A percentile compares a stretch with the other conserved stretches of the same genome.
phyloP scores from a whole-genome alignment of 805 yeast species.

The Starmerella davenportii region DNA sequence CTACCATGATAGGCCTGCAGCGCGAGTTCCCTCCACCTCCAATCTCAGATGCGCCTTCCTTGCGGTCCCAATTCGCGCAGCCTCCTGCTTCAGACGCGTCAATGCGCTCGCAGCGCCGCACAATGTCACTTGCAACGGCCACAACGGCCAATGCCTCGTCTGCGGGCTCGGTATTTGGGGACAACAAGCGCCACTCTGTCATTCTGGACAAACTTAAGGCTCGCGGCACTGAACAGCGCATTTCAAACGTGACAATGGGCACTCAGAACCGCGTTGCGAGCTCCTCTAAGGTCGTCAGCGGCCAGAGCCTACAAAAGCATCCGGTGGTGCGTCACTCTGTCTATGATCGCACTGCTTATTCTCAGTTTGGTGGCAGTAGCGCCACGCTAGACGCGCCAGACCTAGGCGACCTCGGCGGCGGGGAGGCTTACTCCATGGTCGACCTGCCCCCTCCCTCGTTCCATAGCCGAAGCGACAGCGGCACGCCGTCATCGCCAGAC shows the following conservation, averaged over 20 bases:
- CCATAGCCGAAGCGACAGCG: not conserved
- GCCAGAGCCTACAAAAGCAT: conserved; percentile 20
- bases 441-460: conserved; percentile 11
- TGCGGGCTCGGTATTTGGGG: not conserved
- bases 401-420: conserved; percentile 18
- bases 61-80: too few species aligned
- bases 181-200: conserved; percentile 10
- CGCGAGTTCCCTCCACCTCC: not conserved
- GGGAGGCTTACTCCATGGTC: conserved; percentile 7
- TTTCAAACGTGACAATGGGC: conserved; percentile 19
- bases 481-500: not conserved
- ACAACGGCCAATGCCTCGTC: not conserved
- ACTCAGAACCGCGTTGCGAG: conserved; percentile 20
- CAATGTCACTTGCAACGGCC: too few species aligned
- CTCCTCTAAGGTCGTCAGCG: conserved; percentile 21
- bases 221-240: conserved; percentile 7
- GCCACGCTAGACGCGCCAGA: conserved; percentile 7
- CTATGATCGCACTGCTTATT: conserved; percentile 1
- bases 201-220: conserved; percentile 13
- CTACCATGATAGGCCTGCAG: not conserved
- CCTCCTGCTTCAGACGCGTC: too few species aligned
- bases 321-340: conserved; percentile 17
- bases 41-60: not conserved
- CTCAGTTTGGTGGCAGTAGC: conserved; percentile 6
- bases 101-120: too few species aligned